These are phyloP conservation scores for Cadophora luteo-olivacea DNA, from an alignment of 2,329 filamentous ascomycete species.

Conservation along the genomic window DNA sequence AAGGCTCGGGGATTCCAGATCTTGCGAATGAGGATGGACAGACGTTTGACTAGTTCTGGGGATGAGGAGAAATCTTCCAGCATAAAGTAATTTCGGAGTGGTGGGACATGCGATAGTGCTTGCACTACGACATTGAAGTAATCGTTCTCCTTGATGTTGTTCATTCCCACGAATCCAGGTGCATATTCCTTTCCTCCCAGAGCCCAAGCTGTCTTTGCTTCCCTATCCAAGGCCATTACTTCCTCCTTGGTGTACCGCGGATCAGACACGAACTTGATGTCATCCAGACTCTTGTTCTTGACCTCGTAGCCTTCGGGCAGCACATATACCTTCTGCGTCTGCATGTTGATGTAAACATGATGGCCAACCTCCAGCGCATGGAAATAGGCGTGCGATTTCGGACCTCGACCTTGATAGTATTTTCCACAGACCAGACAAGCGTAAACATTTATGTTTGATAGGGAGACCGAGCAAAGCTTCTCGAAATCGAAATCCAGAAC, in stretches of 20 bases:
- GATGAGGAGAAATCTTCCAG: slow-evolving; percentile 78
- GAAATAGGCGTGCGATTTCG: slow-evolving; percentile 96
- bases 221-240: slow-evolving; percentile 78
- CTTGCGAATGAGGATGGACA: slow-evolving; percentile 90
- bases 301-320: slow-evolving; percentile 98
- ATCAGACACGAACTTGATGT: slow-evolving; percentile 98
- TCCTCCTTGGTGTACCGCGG: slow-evolving; percentile 83
- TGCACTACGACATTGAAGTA: slow-evolving; percentile 97
- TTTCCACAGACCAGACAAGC: slow-evolving; percentile 97
- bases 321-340: slow-evolving; percentile 88
- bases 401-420: slow-evolving; percentile 93
- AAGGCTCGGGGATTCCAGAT: slow-evolving; percentile 98
- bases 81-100: slow-evolving; percentile 90
- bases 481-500: slow-evolving; percentile 98
- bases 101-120: slow-evolving; percentile 85
- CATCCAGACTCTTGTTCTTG: slow-evolving; percentile 89
- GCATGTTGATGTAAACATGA: slow-evolving; percentile 98
- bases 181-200: slow-evolving; percentile 84
- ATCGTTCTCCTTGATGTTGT: slow-evolving; percentile 99
- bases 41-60: slow-evolving; percentile 85
- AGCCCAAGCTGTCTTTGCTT: slow-evolving; percentile 71
- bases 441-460: slow-evolving; percentile 99
- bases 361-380: slow-evolving; percentile 94
- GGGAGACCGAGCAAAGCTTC: slow-evolving; percentile 93
- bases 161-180: slow-evolving; percentile 97